phyloP scores from a whole-genome alignment of 2,329 filamentous ascomycete genomes.

The Nothophaeocryptopus gaeumannii region DNA sequence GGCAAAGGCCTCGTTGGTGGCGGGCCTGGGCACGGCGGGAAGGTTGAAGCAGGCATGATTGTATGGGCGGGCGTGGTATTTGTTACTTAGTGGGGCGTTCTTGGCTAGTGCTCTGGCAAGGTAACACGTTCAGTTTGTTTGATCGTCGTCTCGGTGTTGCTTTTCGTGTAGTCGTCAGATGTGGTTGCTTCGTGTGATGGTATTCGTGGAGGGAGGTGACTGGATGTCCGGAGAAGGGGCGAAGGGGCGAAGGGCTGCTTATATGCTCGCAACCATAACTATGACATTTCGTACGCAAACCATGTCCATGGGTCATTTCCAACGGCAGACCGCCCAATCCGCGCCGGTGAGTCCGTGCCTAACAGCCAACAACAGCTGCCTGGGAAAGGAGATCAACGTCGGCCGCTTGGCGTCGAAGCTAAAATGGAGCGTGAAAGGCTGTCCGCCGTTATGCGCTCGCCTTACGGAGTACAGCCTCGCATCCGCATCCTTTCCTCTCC shows the following conservation, averaged over 20 bases:
- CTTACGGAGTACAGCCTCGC: slow-evolving; percentile 11
- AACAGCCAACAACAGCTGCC: slow-evolving; percentile 20
- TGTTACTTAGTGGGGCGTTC: background rate
- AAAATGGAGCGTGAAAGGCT: slow-evolving; percentile 2
- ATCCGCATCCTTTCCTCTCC: too few species aligned
- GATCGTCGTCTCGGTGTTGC: background rate
- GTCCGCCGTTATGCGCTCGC: slow-evolving; percentile 3
- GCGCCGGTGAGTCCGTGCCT: slow-evolving; percentile 18
- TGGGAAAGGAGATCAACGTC: slow-evolving; percentile 11
- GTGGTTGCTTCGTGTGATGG: too few species aligned
- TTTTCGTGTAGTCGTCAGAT: too few species aligned
- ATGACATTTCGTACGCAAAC: slow-evolving; percentile 13
- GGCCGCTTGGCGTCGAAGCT: too few species aligned
- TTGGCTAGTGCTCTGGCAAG: background rate
- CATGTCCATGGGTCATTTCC: slow-evolving; percentile 24
- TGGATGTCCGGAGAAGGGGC: background rate
- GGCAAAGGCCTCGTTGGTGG: slow-evolving; percentile 49
- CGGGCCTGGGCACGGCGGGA: slow-evolving; percentile 48
- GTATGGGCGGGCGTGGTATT: background rate
- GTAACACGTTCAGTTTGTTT: background rate
- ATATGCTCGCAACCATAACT: slow-evolving; percentile 15
- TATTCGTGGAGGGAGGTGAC: background rate
- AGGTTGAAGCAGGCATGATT: slow-evolving; percentile 43
- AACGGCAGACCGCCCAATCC: slow-evolving; percentile 19
- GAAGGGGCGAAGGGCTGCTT: slow-evolving; percentile 10